phyloP scores from a whole-genome alignment of 2,329 filamentous ascomycete genomes.

The Tolypocladium endophyticum region DNA sequence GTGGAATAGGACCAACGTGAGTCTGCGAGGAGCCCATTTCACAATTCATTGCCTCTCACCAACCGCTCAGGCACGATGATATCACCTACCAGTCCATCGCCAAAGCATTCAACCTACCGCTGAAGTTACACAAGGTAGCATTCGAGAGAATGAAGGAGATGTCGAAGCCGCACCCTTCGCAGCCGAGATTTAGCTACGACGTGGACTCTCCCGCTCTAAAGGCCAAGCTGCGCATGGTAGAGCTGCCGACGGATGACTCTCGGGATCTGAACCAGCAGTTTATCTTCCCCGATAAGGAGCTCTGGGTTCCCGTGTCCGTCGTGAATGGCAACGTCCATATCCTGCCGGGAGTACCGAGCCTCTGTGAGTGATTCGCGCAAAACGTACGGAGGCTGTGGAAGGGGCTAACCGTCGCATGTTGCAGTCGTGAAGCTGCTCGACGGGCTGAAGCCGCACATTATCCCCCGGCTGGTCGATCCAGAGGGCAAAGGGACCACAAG shows the following conservation, averaged over 20 bases:
- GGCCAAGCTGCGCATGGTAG: constrained; percentile 84
- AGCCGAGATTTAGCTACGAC: constrained; percentile 76
- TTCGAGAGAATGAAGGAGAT: constrained; percentile 75
- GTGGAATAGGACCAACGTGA: constrained; percentile 91
- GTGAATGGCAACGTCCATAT: constrained; percentile 94
- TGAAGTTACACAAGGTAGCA: constrained; percentile 68
- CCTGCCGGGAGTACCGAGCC: constrained; percentile 74
- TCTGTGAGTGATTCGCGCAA: constrained; percentile 44
- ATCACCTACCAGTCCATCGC: constrained; percentile 94
- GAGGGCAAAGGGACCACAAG: constrained; percentile 72
- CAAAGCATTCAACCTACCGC: constrained; percentile 69
- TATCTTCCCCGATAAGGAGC: constrained; percentile 65
- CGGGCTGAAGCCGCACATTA: constrained; percentile 59
- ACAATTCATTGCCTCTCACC: background rate
- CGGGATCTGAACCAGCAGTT: constrained; percentile 60
- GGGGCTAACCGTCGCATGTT: background rate
- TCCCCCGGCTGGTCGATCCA: constrained; percentile 64
- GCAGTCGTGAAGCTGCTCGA: constrained; percentile 65
- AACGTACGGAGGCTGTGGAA: no score
- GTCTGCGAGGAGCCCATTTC: constrained; percentile 13
- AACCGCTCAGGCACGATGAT: constrained; percentile 67
- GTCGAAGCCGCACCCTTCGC: constrained; percentile 60
- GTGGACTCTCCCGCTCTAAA: constrained; percentile 64
- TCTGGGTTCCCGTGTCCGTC: constrained; percentile 85
- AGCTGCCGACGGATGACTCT: constrained; percentile 65